Conservation (phyloP, 1,284 basidiomycete genomes). For the Fomes fomentarius region DNA sequence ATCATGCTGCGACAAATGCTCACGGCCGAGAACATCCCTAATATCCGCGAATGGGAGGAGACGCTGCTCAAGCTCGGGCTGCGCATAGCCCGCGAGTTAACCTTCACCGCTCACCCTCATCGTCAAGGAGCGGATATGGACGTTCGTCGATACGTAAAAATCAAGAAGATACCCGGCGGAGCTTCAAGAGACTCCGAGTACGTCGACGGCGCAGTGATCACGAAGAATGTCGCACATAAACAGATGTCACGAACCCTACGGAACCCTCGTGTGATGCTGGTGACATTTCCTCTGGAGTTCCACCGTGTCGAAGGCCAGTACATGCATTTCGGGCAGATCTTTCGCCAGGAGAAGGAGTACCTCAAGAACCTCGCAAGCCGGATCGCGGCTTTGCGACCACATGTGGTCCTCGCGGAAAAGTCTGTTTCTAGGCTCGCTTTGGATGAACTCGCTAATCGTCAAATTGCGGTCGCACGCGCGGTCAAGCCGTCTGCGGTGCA, state of each 20-base stretch:
- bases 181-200: constrained; percentile 93
- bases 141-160: constrained; percentile 94
- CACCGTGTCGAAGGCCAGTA: constrained; percentile 94
- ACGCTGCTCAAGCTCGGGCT: constrained; percentile 81
- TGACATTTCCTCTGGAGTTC: constrained; percentile 96
- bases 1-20: constrained; percentile 90
- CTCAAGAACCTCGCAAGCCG: constrained; percentile 88
- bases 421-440: constrained; percentile 92
- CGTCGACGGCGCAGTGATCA: constrained; percentile 96
- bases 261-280: constrained; percentile 92
- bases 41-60: constrained; percentile 85
- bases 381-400: constrained; percentile 89
- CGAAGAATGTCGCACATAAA: constrained; percentile 98
- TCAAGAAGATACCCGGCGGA: constrained; percentile 98
- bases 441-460: constrained; percentile 85
- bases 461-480: constrained; percentile 89
- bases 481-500: constrained; percentile 90
- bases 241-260: constrained; percentile 73
- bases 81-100: constrained; percentile 75
- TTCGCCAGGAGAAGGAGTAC: constrained; percentile 95
- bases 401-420: constrained; percentile 91
- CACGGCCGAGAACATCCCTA: constrained; percentile 75
- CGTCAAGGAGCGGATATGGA: constrained; percentile 92
- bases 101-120: constrained; percentile 74
- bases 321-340: constrained; percentile 90